A percentile compares a stretch with the other conserved stretches of the same genome.
phyloP scores from a whole-genome alignment of 805 yeast species.

The Blastobotrys chiropterorum region DNA sequence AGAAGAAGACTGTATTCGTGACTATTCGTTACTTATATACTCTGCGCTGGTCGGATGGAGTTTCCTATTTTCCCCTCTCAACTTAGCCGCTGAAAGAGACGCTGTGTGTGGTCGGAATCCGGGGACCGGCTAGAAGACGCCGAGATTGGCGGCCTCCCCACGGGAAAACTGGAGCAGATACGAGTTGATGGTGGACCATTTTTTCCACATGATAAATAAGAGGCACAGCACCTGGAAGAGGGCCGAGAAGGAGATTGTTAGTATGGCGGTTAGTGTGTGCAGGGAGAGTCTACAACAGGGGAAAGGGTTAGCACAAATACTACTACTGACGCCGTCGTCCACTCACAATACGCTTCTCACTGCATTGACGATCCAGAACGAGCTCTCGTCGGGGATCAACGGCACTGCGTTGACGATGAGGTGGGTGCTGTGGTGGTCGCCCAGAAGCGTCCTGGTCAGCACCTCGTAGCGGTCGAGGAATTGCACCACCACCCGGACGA shows the following conservation, averaged over 20 bases:
- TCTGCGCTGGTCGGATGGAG: neutral
- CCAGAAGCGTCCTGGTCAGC: neutral
- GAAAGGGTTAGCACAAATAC: too few relatives aligned
- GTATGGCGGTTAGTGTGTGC: neutral
- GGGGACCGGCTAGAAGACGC: neutral
- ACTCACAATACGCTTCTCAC: neutral
- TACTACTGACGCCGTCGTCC: too few relatives aligned
- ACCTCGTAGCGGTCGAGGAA: slow-evolving; percentile 3
- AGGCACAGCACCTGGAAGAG: slow-evolving; percentile 20
- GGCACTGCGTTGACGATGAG: neutral
- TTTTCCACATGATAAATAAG: slow-evolving; percentile 15
- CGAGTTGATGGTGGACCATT: slow-evolving; percentile 16
- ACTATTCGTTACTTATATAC: too few relatives aligned
- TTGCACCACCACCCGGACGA: slow-evolving; percentile 1
- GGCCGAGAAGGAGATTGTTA: slow-evolving; percentile 17
- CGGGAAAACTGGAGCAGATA: slow-evolving; percentile 8
- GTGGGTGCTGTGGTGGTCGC: neutral
- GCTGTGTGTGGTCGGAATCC: neutral
- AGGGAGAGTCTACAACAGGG: neutral
- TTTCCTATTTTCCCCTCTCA: neutral
- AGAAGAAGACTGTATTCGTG: neutral
- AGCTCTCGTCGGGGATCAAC: neutral
- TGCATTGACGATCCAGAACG: neutral
- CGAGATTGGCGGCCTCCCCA: neutral
- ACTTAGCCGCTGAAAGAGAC: neutral